Evolutionary conservation across 495 filamentous ascomycete genomes (phyloP).

Genomic region (Neurospora sp.): DNA sequence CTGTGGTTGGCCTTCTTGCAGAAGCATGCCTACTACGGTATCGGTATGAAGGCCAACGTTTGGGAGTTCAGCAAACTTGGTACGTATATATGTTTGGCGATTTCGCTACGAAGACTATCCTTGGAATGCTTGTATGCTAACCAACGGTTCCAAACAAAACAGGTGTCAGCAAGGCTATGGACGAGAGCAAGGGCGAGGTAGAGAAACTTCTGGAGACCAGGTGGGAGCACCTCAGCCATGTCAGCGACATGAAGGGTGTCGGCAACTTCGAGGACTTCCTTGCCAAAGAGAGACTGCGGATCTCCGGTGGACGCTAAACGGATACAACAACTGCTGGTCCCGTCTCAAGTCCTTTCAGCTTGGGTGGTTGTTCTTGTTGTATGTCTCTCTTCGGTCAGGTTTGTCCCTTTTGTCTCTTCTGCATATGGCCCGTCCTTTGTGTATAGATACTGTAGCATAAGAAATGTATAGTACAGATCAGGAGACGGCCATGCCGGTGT

Average conservation of each 20-base stretch:
- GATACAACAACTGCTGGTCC: neutral
- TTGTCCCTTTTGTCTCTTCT: neutral
- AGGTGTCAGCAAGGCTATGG: slow-evolving; percentile 62
- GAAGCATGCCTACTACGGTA: slow-evolving; percentile 84
- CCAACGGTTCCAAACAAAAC: neutral
- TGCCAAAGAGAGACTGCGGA: slow-evolving; percentile 36
- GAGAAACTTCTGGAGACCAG: slow-evolving; percentile 50
- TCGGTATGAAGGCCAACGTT: slow-evolving; percentile 98
- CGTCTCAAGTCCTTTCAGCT: neutral
- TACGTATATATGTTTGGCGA: slow-evolving; percentile 14
- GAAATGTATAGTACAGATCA: neutral
- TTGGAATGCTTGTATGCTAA: neutral
- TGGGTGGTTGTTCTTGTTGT: neutral
- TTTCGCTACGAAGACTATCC: neutral
- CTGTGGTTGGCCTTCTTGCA: slow-evolving; percentile 83
- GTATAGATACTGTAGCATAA: slow-evolving; percentile 6
- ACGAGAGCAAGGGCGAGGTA: slow-evolving; percentile 45
- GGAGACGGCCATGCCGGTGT: slow-evolving; percentile 1
- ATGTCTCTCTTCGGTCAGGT: neutral
- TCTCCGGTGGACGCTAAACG: slow-evolving; percentile 17
- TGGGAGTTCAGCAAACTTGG: slow-evolving; percentile 76
- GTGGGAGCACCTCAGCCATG: slow-evolving; percentile 53
- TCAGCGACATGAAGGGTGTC: slow-evolving; percentile 38
- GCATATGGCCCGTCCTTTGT: slow-evolving; percentile 2
- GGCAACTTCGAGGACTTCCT: slow-evolving; percentile 48